A percentile compares a stretch with the other conserved stretches of the same genome.
phyloP scores from a whole-genome alignment of 805 yeast genomes.

The Suhomyces faveliae region DNA sequence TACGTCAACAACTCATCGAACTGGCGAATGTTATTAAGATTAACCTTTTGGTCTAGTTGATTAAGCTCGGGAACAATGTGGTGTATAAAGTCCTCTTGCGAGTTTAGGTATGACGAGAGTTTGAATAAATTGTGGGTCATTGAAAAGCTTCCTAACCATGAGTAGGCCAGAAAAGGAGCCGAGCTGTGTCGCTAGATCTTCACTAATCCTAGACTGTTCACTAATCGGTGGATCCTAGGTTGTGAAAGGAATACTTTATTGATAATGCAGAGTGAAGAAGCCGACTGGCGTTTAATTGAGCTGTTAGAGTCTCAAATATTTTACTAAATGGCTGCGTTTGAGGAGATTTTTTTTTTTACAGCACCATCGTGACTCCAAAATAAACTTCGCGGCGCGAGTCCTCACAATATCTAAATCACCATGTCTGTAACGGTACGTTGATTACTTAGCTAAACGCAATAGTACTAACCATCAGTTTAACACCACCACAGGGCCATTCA shows the following conservation, averaged over 20 bases:
- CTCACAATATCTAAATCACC: not conserved
- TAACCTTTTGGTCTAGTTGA: conserved; percentile 11
- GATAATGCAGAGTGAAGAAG: too few relatives aligned
- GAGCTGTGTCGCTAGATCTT: not conserved
- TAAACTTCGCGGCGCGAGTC: not conserved
- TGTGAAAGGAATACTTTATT: too few relatives aligned
- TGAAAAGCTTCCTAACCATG: not conserved
- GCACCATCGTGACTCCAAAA: not conserved
- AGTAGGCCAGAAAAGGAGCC: not conserved
- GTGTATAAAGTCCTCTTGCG: conserved; percentile 20
- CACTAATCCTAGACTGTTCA: too few relatives aligned
- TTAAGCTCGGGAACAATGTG: conserved; percentile 21
- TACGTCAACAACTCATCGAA: conserved; percentile 28
- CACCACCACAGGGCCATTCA: conserved; percentile 17
- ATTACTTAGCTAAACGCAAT: not conserved
- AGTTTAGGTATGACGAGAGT: conserved; percentile 10
- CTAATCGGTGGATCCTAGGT: too few relatives aligned
- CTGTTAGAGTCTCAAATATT: not conserved
- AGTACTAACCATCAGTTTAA: conserved; percentile 12
- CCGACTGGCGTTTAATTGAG: too few relatives aligned
- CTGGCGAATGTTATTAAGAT: conserved; percentile 27
- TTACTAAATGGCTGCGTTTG: not conserved
- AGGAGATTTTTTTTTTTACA: not conserved
- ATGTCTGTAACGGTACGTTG: conserved; percentile 14
- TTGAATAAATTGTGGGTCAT: conserved; percentile 7